Evolutionary conservation across 2,329 filamentous ascomycete species (phyloP).

Genomic region (Alternaria brassicae): DNA sequence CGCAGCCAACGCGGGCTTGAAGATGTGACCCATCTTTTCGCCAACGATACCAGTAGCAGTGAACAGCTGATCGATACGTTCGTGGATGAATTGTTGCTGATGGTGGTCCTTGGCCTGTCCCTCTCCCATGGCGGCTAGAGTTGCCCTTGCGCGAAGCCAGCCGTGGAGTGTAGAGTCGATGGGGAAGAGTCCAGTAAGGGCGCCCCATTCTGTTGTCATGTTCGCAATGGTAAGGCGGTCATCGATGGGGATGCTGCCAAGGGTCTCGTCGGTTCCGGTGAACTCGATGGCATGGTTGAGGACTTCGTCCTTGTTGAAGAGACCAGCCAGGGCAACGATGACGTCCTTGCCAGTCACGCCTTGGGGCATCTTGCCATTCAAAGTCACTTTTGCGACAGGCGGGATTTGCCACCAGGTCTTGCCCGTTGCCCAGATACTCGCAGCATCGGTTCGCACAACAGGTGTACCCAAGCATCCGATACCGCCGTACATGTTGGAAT

Average conservation of each 20-base stretch:
- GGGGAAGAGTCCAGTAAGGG: conserved; percentile 77
- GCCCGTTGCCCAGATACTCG: conserved; percentile 82
- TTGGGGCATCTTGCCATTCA: conserved; percentile 75
- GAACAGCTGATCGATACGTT: conserved; percentile 74
- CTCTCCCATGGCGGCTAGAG: conserved; percentile 68
- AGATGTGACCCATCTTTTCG: conserved; percentile 45
- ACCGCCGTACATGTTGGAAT: conserved; percentile 85
- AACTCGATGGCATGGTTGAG: conserved; percentile 93
- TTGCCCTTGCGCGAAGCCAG: conserved; percentile 82
- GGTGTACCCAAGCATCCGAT: conserved; percentile 79
- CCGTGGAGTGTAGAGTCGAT: conserved; percentile 74
- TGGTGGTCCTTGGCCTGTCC: conserved; percentile 56
- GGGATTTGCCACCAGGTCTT: conserved; percentile 90
- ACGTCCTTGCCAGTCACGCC: conserved; percentile 94
- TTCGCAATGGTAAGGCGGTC: conserved; percentile 77
- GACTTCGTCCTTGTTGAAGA: conserved; percentile 88
- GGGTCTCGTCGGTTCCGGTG: conserved; percentile 77
- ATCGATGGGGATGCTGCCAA: conserved; percentile 74
- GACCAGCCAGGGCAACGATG: conserved; percentile 84
- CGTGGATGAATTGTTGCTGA: conserved; percentile 72
- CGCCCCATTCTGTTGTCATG: conserved; percentile 85
- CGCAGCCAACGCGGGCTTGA: conserved; percentile 68
- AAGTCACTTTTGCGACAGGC: conserved; percentile 78
- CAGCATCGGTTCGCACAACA: conserved; percentile 86
- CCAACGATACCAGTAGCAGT: conserved; percentile 48